Percentiles rank a stretch among this genome's conserved stretches.
Conservation (phyloP, 1,284 basidiomycete genomes). For the Tylopilus orsonianus region DNA sequence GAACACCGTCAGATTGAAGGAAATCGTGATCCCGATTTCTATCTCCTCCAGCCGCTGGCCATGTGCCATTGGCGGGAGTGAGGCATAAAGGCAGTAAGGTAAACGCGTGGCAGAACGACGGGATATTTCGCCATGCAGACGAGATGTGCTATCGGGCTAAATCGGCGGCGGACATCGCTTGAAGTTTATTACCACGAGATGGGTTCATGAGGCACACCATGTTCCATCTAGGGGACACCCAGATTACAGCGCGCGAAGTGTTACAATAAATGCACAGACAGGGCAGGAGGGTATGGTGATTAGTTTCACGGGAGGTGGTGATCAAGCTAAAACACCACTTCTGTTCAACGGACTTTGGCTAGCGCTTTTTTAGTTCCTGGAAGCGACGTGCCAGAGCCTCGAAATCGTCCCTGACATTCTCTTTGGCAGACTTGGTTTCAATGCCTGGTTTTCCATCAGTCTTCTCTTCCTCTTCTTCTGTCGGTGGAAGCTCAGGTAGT, state of each 20-base stretch:
- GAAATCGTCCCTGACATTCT: conserved; percentile 62
- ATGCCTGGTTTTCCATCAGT: conserved; percentile 11
- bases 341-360: conserved; percentile 12
- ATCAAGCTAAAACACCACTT: conserved; percentile 1
- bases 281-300: conserved; percentile 2
- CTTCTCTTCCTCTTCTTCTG: conserved; percentile 39
- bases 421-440: conserved; percentile 7
- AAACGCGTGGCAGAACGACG: not conserved
- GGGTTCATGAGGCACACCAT: conserved; percentile 4
- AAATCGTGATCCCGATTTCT: not conserved
- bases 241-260: conserved; percentile 11
- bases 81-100: not conserved
- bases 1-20: not conserved
- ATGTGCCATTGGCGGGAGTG: not conserved
- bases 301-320: conserved; percentile 6
- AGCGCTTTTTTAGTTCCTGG: conserved; percentile 78
- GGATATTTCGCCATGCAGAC: not conserved
- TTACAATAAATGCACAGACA: conserved; percentile 4
- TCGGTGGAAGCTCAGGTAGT: conserved; percentile 48
- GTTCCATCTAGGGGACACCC: conserved; percentile 9
- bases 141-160: not conserved
- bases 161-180: conserved; percentile 25
- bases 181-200: not conserved
- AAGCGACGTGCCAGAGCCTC: conserved; percentile 71
- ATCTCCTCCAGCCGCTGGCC: conserved; percentile 1